Conservation (phyloP, 805 yeast genomes). For the Monosporozyma solicola region DNA sequence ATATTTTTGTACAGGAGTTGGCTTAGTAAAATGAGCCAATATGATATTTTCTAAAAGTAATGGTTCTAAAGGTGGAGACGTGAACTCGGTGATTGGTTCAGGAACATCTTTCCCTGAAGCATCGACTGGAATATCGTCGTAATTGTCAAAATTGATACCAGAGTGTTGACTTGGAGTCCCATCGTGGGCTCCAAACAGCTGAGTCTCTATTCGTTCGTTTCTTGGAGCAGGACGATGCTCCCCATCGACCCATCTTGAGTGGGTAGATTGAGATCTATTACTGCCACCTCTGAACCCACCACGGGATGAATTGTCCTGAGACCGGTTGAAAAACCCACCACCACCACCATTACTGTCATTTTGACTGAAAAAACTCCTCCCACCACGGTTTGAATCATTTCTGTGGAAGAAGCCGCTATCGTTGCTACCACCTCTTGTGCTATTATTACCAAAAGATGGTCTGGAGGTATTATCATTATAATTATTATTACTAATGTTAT, state of each 20-base stretch:
- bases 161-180: conserved; percentile 56
- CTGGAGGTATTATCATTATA: neutral
- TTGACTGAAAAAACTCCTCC: neutral
- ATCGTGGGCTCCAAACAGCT: conserved; percentile 73
- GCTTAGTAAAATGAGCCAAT: conserved; percentile 81
- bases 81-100: conserved; percentile 77
- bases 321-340: neutral
- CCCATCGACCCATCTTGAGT: conserved; percentile 60
- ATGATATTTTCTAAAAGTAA: conserved; percentile 78
- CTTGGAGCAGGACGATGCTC: conserved; percentile 72
- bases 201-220: conserved; percentile 60
- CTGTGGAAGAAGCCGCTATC: conserved; percentile 28
- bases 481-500: neutral
- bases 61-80: conserved; percentile 81
- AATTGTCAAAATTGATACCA: conserved; percentile 95
- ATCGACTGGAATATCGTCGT: conserved; percentile 96
- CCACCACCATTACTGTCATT: conserved; percentile 1
- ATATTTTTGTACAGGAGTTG: conserved; percentile 93
- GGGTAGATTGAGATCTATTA: conserved; percentile 11
- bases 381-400: neutral
- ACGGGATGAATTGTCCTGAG: neutral
- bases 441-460: neutral
- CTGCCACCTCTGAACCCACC: conserved; percentile 35
- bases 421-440: conserved; percentile 16
- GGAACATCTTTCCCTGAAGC: conserved; percentile 92